Evolutionary conservation across 2,329 filamentous ascomycete species (phyloP), one percentile per base, ranked within the genome.

Genomic region (Rhynchosporium agropyri): DNA sequence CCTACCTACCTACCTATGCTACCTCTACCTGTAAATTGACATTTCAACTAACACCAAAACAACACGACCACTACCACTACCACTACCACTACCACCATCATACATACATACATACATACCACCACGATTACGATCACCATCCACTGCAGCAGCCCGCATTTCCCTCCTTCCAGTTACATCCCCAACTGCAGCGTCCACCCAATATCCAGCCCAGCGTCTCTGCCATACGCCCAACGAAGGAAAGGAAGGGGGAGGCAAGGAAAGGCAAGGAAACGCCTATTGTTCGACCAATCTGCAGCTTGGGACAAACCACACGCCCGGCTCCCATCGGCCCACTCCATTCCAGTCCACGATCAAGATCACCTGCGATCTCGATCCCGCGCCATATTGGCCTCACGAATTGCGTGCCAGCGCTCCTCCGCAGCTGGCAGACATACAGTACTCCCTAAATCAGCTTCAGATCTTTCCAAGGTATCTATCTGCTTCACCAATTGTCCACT

Each of bases 401-500:
- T 13, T 38, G 3, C 20, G 20, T 20, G 7, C 15, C 2, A 20
- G 10, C 31, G 26, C 57, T 48, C 31, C 20, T 40, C n/a, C 55
- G 43, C 31, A 13, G 36, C 43, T 58, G 15, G 55, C 28, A 58
- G 40, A 48, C 42, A 13, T 43, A n/a, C 20, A 20, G 1, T 20
- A 20, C 20, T 31, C 38, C 29, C 38, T 53, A 15, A 4, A 6
- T 26, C 42, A 15, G 28, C 55, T 36, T 58, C 43, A 58, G 31
- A 46, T 31, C 36, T n/a, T 45, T 54, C 13, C 46, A 29, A 29
- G 50, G 20, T 20, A 20, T 20, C 28, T 51, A 9, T 42, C n/a
- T 13, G 3, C 50, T 42, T 42, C 49, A 42, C 50, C 33, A 42
- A 57, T 58, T 51, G 43, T 51, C 50, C 38, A 40, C 53, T 54